Evolutionary conservation across 1,139 yeast species (phyloP).

Genomic region (Zhuliangozyma blackwelliae): DNA sequence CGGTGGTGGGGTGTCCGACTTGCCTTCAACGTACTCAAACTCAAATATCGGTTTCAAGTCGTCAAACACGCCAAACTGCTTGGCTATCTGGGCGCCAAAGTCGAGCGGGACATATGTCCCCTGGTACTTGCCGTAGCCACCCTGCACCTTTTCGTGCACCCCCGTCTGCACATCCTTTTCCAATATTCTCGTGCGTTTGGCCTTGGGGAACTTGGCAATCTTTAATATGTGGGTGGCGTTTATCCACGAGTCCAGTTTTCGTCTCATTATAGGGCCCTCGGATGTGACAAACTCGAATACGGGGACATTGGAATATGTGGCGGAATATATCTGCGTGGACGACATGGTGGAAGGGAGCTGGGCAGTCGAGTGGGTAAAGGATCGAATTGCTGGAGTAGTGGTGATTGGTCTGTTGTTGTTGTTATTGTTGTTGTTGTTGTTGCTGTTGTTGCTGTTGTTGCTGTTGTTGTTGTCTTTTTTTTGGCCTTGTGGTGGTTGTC

Average conservation of each 20-base stretch:
- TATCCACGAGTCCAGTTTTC: constrained; percentile 75
- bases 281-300: constrained; percentile 67
- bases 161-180: constrained; percentile 88
- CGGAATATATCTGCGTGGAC: constrained; percentile 58
- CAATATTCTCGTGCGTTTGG: constrained; percentile 76
- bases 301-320: constrained; percentile 77
- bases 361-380: too few relatives aligned
- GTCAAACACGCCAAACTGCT: constrained; percentile 66
- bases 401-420: too few relatives aligned
- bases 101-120: constrained; percentile 89
- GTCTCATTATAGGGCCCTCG: constrained; percentile 80
- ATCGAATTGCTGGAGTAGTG: too few relatives aligned
- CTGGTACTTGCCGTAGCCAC: constrained; percentile 92
- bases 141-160: constrained; percentile 87
- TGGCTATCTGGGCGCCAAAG: constrained; percentile 62
- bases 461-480: too few relatives aligned
- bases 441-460: too few relatives aligned
- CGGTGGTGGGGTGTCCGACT: constrained; percentile 65
- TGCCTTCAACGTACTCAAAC: constrained; percentile 53
- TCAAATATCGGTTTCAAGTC: constrained; percentile 67
- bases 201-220: constrained; percentile 82
- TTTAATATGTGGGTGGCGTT: constrained; percentile 90
- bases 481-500: too few relatives aligned
- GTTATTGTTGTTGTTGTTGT: too few relatives aligned
- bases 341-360: constrained; percentile 16